Percentiles rank a stretch among this genome's conserved stretches.
phyloP scores from a whole-genome alignment of 73 alveolate species.

The Blepharisma stoltei region DNA sequence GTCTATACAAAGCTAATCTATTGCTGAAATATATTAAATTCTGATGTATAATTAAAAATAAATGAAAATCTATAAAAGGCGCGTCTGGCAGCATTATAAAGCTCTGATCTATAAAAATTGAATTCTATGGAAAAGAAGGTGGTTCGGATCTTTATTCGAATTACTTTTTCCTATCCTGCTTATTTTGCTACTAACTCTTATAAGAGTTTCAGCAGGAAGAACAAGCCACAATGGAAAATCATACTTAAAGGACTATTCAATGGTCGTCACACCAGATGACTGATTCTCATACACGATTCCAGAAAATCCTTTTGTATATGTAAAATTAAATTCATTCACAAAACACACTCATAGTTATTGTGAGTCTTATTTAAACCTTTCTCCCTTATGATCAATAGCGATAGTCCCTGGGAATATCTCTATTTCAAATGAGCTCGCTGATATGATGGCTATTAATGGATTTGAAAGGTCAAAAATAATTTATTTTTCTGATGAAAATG shows the following conservation, averaged over 20 bases:
- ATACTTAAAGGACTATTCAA: too few relatives aligned
- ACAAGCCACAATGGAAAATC: too few relatives aligned
- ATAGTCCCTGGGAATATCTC: constrained; percentile 67
- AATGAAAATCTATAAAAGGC: constrained; percentile 38
- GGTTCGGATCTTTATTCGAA: constrained; percentile 36
- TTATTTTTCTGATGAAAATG: neutral
- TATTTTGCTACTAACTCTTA: too few relatives aligned
- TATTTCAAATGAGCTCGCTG: constrained; percentile 63
- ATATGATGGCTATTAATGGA: constrained; percentile 51
- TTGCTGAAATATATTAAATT: constrained; percentile 37
- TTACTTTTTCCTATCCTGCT: constrained; percentile 28
- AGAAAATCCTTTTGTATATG: too few relatives aligned
- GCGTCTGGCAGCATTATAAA: constrained; percentile 38
- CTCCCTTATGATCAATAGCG: constrained; percentile 64
- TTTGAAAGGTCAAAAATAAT: neutral
- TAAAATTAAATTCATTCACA: neutral
- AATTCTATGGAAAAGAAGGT: constrained; percentile 28
- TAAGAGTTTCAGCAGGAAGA: too few relatives aligned
- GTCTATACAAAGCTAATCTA: constrained; percentile 31
- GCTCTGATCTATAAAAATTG: constrained; percentile 37
- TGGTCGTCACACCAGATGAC: too few relatives aligned
- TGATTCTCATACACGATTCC: too few relatives aligned
- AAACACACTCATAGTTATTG: constrained; percentile 54
- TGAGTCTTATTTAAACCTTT: constrained; percentile 50
- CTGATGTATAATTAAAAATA: constrained; percentile 43